These are phyloP conservation scores for Coemansia sp. DNA, from an alignment of 192 early-diverging fungal species.

Conservation along the genomic window DNA sequence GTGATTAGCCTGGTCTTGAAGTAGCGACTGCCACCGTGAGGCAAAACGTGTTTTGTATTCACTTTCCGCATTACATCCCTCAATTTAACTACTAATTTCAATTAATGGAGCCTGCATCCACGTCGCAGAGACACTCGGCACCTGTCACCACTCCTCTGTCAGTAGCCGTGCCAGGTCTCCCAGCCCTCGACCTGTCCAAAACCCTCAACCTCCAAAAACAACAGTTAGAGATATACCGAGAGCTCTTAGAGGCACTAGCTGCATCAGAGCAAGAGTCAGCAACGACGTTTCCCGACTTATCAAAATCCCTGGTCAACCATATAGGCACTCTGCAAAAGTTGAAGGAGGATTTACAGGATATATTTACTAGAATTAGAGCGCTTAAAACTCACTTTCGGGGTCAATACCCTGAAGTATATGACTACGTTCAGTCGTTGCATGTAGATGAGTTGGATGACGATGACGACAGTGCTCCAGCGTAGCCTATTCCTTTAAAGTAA, in stretches of 20 bases:
- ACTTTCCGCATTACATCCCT: neutral
- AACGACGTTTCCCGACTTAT: constrained; percentile 30
- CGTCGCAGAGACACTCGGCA: neutral
- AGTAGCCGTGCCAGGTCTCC: constrained; percentile 23
- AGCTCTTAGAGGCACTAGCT: constrained; percentile 25
- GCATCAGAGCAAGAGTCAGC: constrained; percentile 40
- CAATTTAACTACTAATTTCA: neutral
- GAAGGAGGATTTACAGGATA: constrained; percentile 41
- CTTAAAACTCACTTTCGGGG: constrained; percentile 33
- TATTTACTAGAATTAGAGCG: constrained; percentile 38
- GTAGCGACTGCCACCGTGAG: no score
- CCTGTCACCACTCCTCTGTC: constrained; percentile 11
- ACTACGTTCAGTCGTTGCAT: constrained; percentile 49
- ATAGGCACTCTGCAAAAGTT: constrained; percentile 23
- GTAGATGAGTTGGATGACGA: constrained; percentile 42
- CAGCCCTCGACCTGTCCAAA: constrained; percentile 23
- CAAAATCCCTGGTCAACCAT: constrained; percentile 28
- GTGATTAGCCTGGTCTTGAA: neutral
- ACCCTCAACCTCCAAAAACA: constrained; percentile 26
- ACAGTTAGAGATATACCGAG: constrained; percentile 33
- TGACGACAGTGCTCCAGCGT: neutral
- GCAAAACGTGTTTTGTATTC: neutral
- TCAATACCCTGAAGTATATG: constrained; percentile 36
- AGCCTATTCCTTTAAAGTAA: neutral
- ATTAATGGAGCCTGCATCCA: neutral